A percentile compares a stretch with the other conserved stretches of the same genome.
Conservation (phyloP, 202 grass and related monocot species). For the Thinopyrum obtusiflorum region DNA sequence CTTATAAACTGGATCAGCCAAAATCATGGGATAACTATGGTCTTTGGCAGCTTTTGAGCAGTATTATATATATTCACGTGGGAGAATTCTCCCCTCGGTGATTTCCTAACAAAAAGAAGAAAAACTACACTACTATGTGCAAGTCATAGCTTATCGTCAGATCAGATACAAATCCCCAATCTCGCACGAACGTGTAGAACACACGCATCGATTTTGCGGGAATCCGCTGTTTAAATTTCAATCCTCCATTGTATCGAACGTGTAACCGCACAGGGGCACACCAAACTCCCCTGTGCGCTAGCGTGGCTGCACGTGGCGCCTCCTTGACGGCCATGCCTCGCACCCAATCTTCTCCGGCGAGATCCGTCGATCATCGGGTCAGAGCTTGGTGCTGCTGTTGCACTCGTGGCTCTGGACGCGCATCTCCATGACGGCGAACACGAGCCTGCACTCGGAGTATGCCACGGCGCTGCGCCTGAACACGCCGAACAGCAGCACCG, state of each 20-base stretch:
- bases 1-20: too few species aligned
- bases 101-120: too few species aligned
- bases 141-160: too few species aligned
- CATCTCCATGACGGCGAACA: slow-evolving; percentile 29
- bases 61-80: too few species aligned
- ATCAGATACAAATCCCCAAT: too few species aligned
- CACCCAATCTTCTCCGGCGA: slow-evolving; percentile 1
- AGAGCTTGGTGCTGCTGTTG: slow-evolving; percentile 35
- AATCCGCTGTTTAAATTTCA: neutral
- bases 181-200: too few species aligned
- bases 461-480: slow-evolving; percentile 44
- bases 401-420: slow-evolving; percentile 43
- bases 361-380: neutral
- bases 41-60: too few species aligned
- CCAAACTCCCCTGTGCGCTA: neutral
- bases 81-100: too few species aligned
- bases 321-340: neutral
- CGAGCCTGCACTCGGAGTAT: slow-evolving; percentile 36
- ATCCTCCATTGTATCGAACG: neutral
- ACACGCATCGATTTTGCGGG: neutral
- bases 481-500: slow-evolving; percentile 45
- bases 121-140: too few species aligned
- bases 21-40: too few species aligned
- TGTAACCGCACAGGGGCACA: neutral
- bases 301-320: neutral